phyloP scores from a whole-genome alignment of 148 eudicot species.

The Cornus florida region DNA sequence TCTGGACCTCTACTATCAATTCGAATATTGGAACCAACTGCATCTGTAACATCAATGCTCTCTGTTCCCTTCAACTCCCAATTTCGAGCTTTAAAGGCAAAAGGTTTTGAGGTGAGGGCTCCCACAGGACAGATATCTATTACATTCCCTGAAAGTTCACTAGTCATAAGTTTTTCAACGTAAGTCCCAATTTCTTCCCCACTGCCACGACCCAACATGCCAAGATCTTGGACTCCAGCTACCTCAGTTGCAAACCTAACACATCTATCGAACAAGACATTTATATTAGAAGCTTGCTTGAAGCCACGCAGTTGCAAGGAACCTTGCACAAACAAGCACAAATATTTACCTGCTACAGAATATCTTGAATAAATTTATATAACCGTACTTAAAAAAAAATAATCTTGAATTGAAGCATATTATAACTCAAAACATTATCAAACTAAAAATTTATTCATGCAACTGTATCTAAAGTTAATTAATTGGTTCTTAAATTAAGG shows the following conservation, averaged over 20 bases:
- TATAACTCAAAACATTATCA: not conserved
- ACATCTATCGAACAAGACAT: slow-evolving; percentile 52
- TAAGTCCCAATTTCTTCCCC: slow-evolving; percentile 99
- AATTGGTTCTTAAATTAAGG: not conserved
- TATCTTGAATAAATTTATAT: no score
- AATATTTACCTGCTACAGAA: not conserved
- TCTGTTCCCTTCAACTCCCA: slow-evolving; percentile 99
- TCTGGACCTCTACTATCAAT: slow-evolving; percentile 99
- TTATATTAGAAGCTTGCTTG: not conserved
- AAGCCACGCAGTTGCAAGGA: not conserved
- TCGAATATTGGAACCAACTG: slow-evolving; percentile 94
- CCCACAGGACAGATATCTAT: slow-evolving; percentile 99
- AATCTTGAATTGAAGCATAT: not conserved
- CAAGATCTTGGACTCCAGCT: slow-evolving; percentile 97
- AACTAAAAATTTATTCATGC: no score
- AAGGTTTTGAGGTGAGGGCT: slow-evolving; percentile 97
- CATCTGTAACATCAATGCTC: slow-evolving; percentile 95
- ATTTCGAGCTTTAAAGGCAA: slow-evolving; percentile 97
- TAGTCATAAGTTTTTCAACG: slow-evolving; percentile 92
- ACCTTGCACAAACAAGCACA: not conserved
- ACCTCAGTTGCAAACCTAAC: slow-evolving; percentile 94
- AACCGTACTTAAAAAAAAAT: no score
- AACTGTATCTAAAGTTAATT: not conserved
- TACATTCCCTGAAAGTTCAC: slow-evolving; percentile 98
- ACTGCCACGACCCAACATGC: slow-evolving; percentile 99